Evolutionary conservation across 179 eudicot species (phyloP).

Genomic region (Actinidia polygama): DNA sequence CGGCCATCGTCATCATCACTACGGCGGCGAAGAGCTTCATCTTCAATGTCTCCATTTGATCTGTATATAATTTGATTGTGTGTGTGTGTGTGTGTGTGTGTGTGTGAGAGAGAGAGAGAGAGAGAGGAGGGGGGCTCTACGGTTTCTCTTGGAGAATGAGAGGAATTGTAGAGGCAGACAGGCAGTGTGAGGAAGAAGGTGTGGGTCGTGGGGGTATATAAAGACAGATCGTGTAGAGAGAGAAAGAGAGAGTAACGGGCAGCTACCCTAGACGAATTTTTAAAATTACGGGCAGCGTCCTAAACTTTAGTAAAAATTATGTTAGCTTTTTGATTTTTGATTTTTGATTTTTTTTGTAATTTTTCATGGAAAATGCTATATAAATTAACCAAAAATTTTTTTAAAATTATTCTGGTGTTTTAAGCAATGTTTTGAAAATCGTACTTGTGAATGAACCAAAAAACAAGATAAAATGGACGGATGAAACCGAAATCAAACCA

Average conservation of each 20-base stretch:
- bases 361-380: too few species aligned
- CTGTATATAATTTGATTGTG: neutral
- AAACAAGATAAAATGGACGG: too few species aligned
- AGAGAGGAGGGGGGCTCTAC: neutral
- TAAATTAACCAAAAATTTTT: too few species aligned
- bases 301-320: too few species aligned
- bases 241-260: slow-evolving; percentile 12
- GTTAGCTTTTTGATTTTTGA: too few species aligned
- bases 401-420: too few species aligned
- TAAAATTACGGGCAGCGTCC: too few species aligned
- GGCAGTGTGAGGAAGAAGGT: neutral
- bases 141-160: neutral
- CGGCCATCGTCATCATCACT: slow-evolving; percentile 27
- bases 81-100: too few species aligned
- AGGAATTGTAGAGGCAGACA: slow-evolving; percentile 10
- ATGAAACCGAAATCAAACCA: too few species aligned
- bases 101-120: neutral
- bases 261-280: slow-evolving; percentile 16
- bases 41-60: slow-evolving; percentile 35
- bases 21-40: slow-evolving; percentile 29
- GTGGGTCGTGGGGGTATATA: neutral
- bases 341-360: too few species aligned
- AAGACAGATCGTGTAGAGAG: neutral
- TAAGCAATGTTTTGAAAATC: too few species aligned
- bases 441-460: too few species aligned